Evolutionary conservation across 192 early-diverging fungal species (phyloP).

Genomic region (Rhizoclosmatium globosum): DNA sequence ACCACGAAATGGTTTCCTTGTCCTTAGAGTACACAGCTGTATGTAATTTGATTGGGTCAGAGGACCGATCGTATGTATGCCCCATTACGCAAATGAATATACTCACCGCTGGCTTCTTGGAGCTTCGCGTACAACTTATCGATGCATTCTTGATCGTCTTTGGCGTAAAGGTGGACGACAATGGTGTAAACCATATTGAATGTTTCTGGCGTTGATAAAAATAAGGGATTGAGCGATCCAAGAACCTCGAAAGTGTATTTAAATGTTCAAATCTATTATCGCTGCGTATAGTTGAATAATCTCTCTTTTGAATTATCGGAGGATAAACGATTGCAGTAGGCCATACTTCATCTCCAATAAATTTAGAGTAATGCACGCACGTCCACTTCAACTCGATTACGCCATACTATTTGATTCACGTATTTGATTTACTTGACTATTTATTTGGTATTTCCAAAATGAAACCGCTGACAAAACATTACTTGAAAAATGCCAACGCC

Average conservation of each 20-base stretch:
- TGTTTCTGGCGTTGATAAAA: no score
- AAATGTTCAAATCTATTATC: no score
- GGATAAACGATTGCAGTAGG: no score
- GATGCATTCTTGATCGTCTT: slow-evolving; percentile 32
- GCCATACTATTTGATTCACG: no score
- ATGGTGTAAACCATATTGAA: slow-evolving; percentile 35
- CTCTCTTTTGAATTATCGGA: no score
- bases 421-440: not conserved
- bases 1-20: slow-evolving; percentile 28
- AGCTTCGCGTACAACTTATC: slow-evolving; percentile 27
- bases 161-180: slow-evolving; percentile 38
- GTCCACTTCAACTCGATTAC: no score
- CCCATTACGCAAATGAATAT: not conserved
- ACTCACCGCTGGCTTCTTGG: slow-evolving; percentile 30
- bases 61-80: slow-evolving; percentile 19
- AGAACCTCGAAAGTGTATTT: no score
- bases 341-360: no score
- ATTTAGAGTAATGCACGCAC: no score
- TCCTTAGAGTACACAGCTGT: slow-evolving; percentile 28
- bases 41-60: no score
- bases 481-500: not conserved
- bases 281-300: no score
- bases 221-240: no score
- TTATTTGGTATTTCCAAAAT: slow-evolving; percentile 1
- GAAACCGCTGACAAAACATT: not conserved